A percentile compares a stretch with the other conserved stretches of the same genome.
These are phyloP conservation scores for Picea mariana DNA, from an alignment of 83 land plant genomes.

Conservation along the genomic window DNA sequence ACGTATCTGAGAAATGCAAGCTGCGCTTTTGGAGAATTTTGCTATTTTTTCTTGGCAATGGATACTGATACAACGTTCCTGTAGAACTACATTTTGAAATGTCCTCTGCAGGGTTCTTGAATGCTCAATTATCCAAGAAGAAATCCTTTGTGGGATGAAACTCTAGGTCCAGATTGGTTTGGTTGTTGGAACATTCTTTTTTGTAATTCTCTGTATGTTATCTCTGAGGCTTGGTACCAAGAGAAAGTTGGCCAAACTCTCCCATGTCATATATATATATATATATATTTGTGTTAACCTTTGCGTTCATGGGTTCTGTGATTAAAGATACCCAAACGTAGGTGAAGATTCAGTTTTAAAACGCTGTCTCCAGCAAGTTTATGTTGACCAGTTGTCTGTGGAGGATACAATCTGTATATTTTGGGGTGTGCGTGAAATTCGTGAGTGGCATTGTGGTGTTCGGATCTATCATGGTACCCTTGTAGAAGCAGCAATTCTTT, in stretches of 20 bases:
- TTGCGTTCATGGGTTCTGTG: no score
- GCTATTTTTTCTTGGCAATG: no score
- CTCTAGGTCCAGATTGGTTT: conserved; percentile 69
- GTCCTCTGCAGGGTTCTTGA: conserved; percentile 25
- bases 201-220: conserved; percentile 38
- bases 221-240: conserved; percentile 37
- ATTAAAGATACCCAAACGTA: no score
- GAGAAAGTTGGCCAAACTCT: no score
- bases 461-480: conserved; percentile 93
- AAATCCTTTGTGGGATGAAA: conserved; percentile 38
- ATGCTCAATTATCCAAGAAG: conserved; percentile 40
- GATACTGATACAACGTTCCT: no score
- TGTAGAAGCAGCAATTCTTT: conserved; percentile 86
- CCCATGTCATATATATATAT: no score
- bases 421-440: conserved; percentile 91
- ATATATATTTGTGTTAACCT: no score
- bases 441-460: conserved; percentile 98
- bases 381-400: conserved; percentile 93
- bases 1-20: no score
- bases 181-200: conserved; percentile 46
- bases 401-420: conserved; percentile 90
- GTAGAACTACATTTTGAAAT: no score
- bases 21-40: no score
- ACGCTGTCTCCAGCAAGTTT: conserved; percentile 97
- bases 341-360: conserved; percentile 98